phyloP scores from a whole-genome alignment of 2,329 filamentous ascomycete genomes.

The Botrytis cinerea region DNA sequence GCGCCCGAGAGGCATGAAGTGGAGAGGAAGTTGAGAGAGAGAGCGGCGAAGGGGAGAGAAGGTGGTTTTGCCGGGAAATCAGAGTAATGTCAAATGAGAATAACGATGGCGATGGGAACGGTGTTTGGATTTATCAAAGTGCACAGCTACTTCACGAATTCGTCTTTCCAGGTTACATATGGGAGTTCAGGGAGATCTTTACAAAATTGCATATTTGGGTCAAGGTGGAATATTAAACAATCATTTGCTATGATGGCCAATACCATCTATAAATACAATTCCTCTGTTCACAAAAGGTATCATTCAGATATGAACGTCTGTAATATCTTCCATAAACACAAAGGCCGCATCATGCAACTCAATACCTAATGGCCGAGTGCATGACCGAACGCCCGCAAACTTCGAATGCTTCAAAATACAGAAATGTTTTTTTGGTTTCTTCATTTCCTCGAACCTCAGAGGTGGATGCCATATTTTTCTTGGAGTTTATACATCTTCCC shows the following conservation, averaged over 20 bases:
- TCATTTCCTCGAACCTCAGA: conserved; percentile 1
- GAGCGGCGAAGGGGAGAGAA: conserved; percentile 30
- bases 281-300: conserved; percentile 23
- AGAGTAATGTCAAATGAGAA: conserved; percentile 6
- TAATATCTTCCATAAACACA: conserved; percentile 24
- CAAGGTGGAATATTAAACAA: neutral
- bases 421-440: conserved; percentile 10
- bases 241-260: conserved; percentile 22
- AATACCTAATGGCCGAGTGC: conserved; percentile 18
- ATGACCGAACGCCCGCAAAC: conserved; percentile 30
- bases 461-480: neutral
- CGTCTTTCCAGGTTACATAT: neutral
- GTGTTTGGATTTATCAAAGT: neutral
- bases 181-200: neutral
- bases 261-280: conserved; percentile 30
- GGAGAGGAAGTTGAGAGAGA: conserved; percentile 34
- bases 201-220: neutral
- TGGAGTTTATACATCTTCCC: neutral
- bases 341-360: conserved; percentile 21
- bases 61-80: conserved; percentile 1
- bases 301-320: conserved; percentile 26
- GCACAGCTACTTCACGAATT: conserved; percentile 1
- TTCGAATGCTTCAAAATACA: conserved; percentile 30
- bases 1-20: conserved; percentile 28
- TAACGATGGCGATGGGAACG: neutral